Conservation (phyloP, 1,139 yeast genomes). For the Candida buenavistaensis region DNA sequence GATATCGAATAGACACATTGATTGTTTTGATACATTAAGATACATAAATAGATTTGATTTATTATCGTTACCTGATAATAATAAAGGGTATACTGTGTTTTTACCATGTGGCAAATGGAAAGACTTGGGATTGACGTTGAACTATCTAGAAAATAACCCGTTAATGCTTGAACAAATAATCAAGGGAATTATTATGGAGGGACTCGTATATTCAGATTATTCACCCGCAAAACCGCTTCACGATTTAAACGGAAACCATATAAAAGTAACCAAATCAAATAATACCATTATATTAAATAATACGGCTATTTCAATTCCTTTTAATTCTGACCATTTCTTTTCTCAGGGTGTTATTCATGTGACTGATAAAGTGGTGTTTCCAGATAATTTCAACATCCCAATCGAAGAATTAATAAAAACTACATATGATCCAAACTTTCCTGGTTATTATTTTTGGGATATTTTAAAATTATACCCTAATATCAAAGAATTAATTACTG, state of each 20-base stretch:
- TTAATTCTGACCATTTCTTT: constrained; percentile 69
- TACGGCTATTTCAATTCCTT: constrained; percentile 31
- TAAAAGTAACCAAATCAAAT: constrained; percentile 20
- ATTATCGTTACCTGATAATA: constrained; percentile 46
- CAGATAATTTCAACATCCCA: constrained; percentile 54
- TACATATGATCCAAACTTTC: constrained; percentile 45
- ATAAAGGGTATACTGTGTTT: constrained; percentile 69
- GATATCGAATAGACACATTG: constrained; percentile 37
- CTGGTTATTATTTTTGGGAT: constrained; percentile 42
- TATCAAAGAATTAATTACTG: constrained; percentile 22
- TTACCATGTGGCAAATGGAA: constrained; percentile 85
- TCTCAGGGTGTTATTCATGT: constrained; percentile 87
- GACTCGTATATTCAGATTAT: constrained; percentile 68
- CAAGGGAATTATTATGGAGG: constrained; percentile 60
- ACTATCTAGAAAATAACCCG: constrained; percentile 56
- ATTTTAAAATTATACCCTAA: constrained; percentile 43
- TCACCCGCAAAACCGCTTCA: constrained; percentile 19
- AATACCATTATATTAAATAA: constrained; percentile 28
- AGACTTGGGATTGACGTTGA: constrained; percentile 57
- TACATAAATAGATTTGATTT: constrained; percentile 32
- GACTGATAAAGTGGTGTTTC: constrained; percentile 56
- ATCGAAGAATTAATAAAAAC: constrained; percentile 55
- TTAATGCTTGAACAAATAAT: constrained; percentile 52
- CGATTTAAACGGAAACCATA: constrained; percentile 35
- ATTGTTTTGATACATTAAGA: constrained; percentile 37